These are phyloP conservation scores for Lepidium campestre DNA, from an alignment of 441 rosid species.

Conservation along the genomic window DNA sequence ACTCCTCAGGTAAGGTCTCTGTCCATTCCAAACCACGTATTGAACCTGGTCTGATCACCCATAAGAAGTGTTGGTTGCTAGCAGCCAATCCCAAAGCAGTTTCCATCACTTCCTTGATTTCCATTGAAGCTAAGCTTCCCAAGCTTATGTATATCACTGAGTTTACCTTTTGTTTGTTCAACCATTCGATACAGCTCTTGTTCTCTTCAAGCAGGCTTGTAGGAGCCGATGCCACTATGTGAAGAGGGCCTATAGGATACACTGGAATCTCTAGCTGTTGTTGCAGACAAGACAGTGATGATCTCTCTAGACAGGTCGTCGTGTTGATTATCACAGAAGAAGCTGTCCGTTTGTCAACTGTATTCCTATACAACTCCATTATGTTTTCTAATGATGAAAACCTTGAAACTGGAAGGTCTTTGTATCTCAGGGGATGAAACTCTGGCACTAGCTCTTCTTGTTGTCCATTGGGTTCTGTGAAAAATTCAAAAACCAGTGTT, in stretches of 20 bases:
- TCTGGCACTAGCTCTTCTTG: slow-evolving; percentile 17
- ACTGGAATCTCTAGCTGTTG: slow-evolving; percentile 22
- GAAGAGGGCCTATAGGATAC: slow-evolving; percentile 31
- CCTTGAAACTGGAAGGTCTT: slow-evolving; percentile 14
- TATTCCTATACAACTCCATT: background rate
- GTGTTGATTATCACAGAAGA: slow-evolving; percentile 36
- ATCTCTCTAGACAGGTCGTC: slow-evolving; percentile 29
- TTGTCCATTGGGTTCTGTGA: slow-evolving; percentile 12
- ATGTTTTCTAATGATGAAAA: background rate
- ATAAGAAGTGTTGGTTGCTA: slow-evolving; percentile 29
- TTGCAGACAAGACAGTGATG: slow-evolving; percentile 15
- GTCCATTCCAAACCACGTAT: slow-evolving; percentile 17
- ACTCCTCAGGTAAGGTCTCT: slow-evolving; percentile 23
- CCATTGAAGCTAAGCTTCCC: slow-evolving; percentile 30
- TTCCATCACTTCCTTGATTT: slow-evolving; percentile 19
- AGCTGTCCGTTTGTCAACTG: slow-evolving; percentile 12
- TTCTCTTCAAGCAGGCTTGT: slow-evolving; percentile 33
- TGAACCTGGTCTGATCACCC: slow-evolving; percentile 39
- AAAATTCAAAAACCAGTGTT: background rate
- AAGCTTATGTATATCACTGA: slow-evolving; percentile 35
- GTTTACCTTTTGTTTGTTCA: slow-evolving; percentile 30
- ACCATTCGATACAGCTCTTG: slow-evolving; percentile 36
- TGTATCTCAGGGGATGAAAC: slow-evolving; percentile 22
- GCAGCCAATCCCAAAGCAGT: slow-evolving; percentile 25
- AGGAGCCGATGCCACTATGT: slow-evolving; percentile 25